These are phyloP conservation scores for Citrus sinensis DNA, from an alignment of 345 rosid species.

Conservation along the genomic window DVS_A1.0 CM039165.1:14488001-14488500, in stretches of 20 bases:
- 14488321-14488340: not conserved
- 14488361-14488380: not conserved
- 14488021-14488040: not conserved
- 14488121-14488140: not conserved
- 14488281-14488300: not conserved
- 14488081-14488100: not conserved
- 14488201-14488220: not conserved
- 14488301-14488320: not conserved
- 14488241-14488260: not conserved
- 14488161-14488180: not conserved
- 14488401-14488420: not conserved
- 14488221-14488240: not conserved
- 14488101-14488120: not conserved
- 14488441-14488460: not conserved
- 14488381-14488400: not conserved
- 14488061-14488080: not conserved
- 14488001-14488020: not conserved
- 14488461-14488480: too few relatives aligned
- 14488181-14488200: not conserved
- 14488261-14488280: not conserved
- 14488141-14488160: not conserved
- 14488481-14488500: too few relatives aligned
- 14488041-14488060: not conserved
- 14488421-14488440: not conserved
- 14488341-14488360: not conserved